Evolutionary conservation across 208 protist species (phyloP).

Genomic region (Strigomonas oncopelti): DNA sequence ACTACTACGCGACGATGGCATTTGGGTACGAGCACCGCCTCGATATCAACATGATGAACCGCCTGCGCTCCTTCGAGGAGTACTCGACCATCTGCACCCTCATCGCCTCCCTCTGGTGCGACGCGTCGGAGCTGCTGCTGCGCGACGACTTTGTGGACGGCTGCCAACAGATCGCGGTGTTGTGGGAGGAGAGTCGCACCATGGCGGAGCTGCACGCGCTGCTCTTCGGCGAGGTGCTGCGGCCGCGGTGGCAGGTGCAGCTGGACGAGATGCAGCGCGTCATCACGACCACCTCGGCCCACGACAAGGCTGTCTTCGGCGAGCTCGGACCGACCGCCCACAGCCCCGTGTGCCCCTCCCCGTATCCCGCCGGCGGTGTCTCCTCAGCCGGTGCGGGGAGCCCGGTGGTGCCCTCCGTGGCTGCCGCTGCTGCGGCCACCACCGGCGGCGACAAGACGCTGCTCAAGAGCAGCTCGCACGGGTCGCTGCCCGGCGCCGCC

Average conservation of each 20-base stretch:
- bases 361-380: no score
- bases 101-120: slow-evolving; percentile 73
- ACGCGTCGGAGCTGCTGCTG: slow-evolving; percentile 68
- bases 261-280: slow-evolving; percentile 85
- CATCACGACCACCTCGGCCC: slow-evolving; percentile 48
- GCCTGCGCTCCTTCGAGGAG: slow-evolving; percentile 54
- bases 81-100: slow-evolving; percentile 56
- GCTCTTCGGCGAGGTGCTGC: slow-evolving; percentile 76
- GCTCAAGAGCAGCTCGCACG: no score
- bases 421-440: background rate
- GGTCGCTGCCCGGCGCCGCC: no score
- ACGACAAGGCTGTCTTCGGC: background rate
- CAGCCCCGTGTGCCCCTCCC: no score
- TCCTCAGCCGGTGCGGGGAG: background rate
- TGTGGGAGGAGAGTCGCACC: slow-evolving; percentile 74
- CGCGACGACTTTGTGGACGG: slow-evolving; percentile 42
- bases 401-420: background rate
- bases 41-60: slow-evolving; percentile 44
- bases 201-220: slow-evolving; percentile 74
- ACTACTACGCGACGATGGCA: slow-evolving; percentile 64
- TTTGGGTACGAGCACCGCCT: slow-evolving; percentile 82
- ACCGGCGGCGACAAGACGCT: background rate
- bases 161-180: slow-evolving; percentile 39
- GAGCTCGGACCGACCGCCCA: background rate
- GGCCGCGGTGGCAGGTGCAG: slow-evolving; percentile 84